phyloP scores from a whole-genome alignment of 2,329 filamentous ascomycete species.

The Diaporthe humulicola region DNA sequence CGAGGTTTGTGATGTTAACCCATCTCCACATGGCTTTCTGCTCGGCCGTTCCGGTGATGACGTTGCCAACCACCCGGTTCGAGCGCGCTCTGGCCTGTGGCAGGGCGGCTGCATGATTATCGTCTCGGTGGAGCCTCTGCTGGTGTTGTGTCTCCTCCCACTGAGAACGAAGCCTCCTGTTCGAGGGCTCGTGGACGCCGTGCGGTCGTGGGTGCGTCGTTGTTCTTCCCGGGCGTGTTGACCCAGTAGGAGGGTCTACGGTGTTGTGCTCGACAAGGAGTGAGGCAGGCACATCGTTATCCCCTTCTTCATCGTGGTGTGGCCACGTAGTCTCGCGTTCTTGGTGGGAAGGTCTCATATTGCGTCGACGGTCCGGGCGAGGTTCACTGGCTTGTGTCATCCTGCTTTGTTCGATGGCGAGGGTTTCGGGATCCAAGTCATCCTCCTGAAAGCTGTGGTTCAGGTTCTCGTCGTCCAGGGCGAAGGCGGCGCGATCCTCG shows the following conservation, averaged over 20 bases:
- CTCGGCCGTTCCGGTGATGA: constrained; percentile 58
- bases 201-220: constrained; percentile 43
- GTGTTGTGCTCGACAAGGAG: constrained; percentile 70
- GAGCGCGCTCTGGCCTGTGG: constrained; percentile 45
- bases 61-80: constrained; percentile 46
- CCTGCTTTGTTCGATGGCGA: constrained; percentile 61
- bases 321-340: constrained; percentile 44
- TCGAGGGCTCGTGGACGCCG: constrained; percentile 56
- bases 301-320: constrained; percentile 61
- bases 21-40: constrained; percentile 92
- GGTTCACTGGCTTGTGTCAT: constrained; percentile 47
- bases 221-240: constrained; percentile 43
- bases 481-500: constrained; percentile 57
- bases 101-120: constrained; percentile 43
- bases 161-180: constrained; percentile 60
- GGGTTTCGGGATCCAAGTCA: constrained; percentile 59
- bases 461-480: constrained; percentile 67
- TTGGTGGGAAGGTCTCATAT: constrained; percentile 14
- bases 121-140: constrained; percentile 62
- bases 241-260: constrained; percentile 40
- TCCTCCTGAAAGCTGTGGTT: constrained; percentile 64
- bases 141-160: constrained; percentile 69
- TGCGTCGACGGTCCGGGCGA: constrained; percentile 40
- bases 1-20: constrained; percentile 91
- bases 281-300: constrained; percentile 75